Percentiles rank a stretch among this genome's conserved stretches.
These are phyloP conservation scores for Trichosporon sp. DNA, from an alignment of 1,284 basidiomycete genomes.

Conservation along the genomic window DNA sequence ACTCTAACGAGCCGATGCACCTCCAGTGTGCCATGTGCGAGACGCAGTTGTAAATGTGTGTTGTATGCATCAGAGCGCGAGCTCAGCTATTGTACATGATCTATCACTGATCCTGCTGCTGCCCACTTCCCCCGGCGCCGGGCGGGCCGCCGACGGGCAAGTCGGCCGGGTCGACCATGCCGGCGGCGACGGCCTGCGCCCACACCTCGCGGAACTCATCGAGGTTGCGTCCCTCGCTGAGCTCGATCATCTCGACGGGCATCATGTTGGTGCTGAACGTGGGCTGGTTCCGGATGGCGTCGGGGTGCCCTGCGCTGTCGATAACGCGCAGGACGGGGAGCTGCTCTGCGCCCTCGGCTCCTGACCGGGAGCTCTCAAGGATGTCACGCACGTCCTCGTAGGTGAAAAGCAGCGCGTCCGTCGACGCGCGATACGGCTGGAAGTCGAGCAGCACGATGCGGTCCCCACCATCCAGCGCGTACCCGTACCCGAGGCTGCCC, in stretches of 20 bases:
- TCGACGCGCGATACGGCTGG: constrained; percentile 78
- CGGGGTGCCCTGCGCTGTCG: constrained; percentile 65
- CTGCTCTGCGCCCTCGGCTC: neutral
- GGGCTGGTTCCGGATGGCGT: constrained; percentile 63
- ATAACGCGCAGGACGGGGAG: constrained; percentile 64
- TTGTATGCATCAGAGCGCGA: neutral
- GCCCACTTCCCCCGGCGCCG: neutral
- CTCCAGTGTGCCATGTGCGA: constrained; percentile 23
- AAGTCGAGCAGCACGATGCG: constrained; percentile 80
- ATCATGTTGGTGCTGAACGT: constrained; percentile 84
- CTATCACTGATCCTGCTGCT: neutral
- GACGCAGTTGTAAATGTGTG: neutral
- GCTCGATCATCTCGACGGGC: constrained; percentile 75
- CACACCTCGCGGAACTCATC: constrained; percentile 60
- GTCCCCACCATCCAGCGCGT: constrained; percentile 66
- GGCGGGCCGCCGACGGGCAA: neutral
- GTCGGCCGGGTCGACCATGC: constrained; percentile 8
- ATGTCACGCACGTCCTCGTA: constrained; percentile 66
- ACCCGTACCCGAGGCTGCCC: neutral
- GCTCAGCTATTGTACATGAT: neutral
- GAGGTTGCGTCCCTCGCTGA: constrained; percentile 69
- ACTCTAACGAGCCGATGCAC: constrained; percentile 25
- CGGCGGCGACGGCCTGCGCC: constrained; percentile 29
- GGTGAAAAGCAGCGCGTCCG: constrained; percentile 79
- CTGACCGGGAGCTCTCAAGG: neutral